A percentile compares a stretch with the other conserved stretches of the same genome.
phyloP scores from a whole-genome alignment of 23 red algal species.

The Pyropia haitanensis region DNA sequence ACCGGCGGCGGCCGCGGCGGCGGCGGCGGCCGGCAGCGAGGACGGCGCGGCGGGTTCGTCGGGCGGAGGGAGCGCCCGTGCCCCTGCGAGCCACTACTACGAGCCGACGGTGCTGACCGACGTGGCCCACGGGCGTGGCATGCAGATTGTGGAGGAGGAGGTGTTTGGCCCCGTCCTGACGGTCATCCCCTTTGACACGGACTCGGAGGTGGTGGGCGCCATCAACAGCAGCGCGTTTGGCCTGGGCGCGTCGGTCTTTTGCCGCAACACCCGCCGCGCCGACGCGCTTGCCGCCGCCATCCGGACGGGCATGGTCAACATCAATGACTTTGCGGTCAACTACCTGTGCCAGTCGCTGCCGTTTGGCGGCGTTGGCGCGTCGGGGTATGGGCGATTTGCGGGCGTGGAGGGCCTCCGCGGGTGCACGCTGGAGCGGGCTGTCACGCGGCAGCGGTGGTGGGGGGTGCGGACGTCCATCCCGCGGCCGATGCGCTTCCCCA shows the following conservation, averaged over 20 bases:
- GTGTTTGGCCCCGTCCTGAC: constrained; percentile 92
- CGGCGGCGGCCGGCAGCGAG: not conserved
- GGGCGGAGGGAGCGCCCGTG: not conserved
- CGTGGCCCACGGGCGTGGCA: constrained; percentile 22
- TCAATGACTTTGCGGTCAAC: constrained; percentile 94
- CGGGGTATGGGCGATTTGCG: constrained; percentile 89
- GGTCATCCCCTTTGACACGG: constrained; percentile 43
- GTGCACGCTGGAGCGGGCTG: constrained; percentile 72
- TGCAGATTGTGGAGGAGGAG: constrained; percentile 85
- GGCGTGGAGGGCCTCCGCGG: constrained; percentile 91
- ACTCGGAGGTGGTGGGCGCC: constrained; percentile 37
- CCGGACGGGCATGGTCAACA: constrained; percentile 78
- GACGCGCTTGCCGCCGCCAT: constrained; percentile 15
- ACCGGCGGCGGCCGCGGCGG: not conserved
- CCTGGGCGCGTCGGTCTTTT: constrained; percentile 66
- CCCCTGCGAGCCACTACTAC: constrained; percentile 10
- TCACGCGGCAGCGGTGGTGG: constrained; percentile 57
- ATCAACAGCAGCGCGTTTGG: constrained; percentile 79
- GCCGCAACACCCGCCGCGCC: constrained; percentile 25
- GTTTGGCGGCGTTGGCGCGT: constrained; percentile 82
- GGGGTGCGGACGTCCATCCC: constrained; percentile 64
- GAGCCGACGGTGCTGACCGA: constrained; percentile 69
- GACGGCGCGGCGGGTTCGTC: no score
- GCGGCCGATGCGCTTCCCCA: constrained; percentile 53
- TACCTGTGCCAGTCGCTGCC: constrained; percentile 94